These are phyloP conservation scores for Parmelia sp. DNA, from an alignment of 495 filamentous ascomycete species.

Conservation along the genomic window DNA sequence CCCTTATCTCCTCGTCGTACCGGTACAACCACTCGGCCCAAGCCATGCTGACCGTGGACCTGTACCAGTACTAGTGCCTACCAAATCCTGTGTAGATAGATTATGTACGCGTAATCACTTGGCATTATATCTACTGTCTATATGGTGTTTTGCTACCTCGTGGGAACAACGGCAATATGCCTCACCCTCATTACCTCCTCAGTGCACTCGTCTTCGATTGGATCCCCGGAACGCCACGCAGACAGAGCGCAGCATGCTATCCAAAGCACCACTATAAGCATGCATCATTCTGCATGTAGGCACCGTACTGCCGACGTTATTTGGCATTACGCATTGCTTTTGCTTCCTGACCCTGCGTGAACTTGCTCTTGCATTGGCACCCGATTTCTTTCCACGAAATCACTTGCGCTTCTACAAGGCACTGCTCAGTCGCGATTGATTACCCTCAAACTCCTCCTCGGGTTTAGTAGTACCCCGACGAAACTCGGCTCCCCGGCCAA, in stretches of 20 bases:
- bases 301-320: not conserved
- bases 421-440: constrained; percentile 48
- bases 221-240: constrained; percentile 7
- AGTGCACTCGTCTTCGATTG: not conserved
- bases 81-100: not conserved
- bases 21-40: too few relatives aligned
- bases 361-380: not conserved
- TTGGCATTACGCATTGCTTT: constrained; percentile 1
- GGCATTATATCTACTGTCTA: not conserved
- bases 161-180: not conserved
- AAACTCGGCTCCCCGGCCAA: constrained; percentile 65
- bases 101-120: not conserved
- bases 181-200: constrained; percentile 11
- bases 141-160: not conserved
- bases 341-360: not conserved
- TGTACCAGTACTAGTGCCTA: too few relatives aligned
- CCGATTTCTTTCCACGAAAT: not conserved
- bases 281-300: not conserved
- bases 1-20: too few relatives aligned
- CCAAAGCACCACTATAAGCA: not conserved
- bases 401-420: not conserved
- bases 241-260: constrained; percentile 17
- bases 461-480: constrained; percentile 64
- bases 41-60: too few relatives aligned
- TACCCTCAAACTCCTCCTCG: constrained; percentile 64